Base-by-base conservation (phyloP, 371 early-diverging fungal genomes). In the Mucor velutinosus region DNA sequence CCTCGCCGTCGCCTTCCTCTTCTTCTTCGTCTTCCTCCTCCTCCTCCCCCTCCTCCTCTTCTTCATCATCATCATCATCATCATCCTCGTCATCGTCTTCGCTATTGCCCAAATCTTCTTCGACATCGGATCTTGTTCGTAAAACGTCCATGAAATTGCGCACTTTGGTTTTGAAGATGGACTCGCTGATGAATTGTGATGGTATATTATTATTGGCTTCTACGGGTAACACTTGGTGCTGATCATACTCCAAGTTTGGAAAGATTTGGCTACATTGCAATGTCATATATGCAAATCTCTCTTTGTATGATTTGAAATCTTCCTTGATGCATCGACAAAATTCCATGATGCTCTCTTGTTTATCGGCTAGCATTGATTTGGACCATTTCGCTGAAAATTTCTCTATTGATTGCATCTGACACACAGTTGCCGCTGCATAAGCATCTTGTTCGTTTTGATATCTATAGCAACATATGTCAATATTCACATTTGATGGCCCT, bases 101-200 rank as follows among this genome's bases (percentile, higher is more conserved):
- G 35, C 67, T 67, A 37, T 67, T 67, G 3, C 47, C 67, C 27
- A 67, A 58, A 58, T 67, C 67, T 23, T 73, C 69, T 60, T 63
- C 73, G 0, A 60, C 57, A 4, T 73, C 73, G n/a, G 49, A 27
- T 60, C 53, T 58, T 6, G 63, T 25, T 51, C 63, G 58, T 14
- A 73, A 66, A 1, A 27, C 65, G 32, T 73, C 73, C n/a, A 66
- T 58, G n/a, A 73, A 73, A 37, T 73, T 73, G 15, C 69, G 69
- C n/a, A 65, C 47, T 56, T 69, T 69, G 25, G 66, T 73, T 33
- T 60, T 69, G 29, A 73, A 73, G 0, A 73, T 32, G n/a, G 73
- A 73, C 66, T 73, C 73, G 19, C 43, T 62, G 15, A 69, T 55
- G n/a, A 51, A 19, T 39, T 65, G 32, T 4, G 57, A 10, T 35